Conservation (phyloP, 495 filamentous ascomycete genomes). For the Aspergillus egyptiacus region DNA sequence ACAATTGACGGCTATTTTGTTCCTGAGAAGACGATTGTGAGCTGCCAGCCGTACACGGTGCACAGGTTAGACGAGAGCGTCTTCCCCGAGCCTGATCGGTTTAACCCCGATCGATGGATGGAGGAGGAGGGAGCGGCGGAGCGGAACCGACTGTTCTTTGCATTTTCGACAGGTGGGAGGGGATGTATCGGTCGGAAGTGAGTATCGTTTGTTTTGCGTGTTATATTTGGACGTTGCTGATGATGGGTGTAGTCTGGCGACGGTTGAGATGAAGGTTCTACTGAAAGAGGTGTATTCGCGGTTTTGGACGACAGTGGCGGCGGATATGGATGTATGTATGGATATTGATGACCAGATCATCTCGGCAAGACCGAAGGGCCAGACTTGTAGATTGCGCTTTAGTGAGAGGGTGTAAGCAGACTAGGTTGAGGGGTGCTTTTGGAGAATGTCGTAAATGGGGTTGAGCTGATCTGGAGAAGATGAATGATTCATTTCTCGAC, state of each 20-base stretch:
- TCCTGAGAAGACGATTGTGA: conserved; percentile 57
- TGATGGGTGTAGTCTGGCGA: conserved; percentile 45
- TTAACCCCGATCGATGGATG: conserved; percentile 62
- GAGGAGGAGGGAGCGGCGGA: conserved; percentile 38
- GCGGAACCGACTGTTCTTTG: conserved; percentile 39
- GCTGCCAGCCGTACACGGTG: conserved; percentile 60
- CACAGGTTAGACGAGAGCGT: conserved; percentile 54
- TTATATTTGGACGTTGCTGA: conserved; percentile 17
- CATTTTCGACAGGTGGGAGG: conserved; percentile 38
- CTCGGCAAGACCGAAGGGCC: conserved; percentile 48
- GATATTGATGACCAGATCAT: conserved; percentile 58
- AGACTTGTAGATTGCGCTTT: conserved; percentile 47
- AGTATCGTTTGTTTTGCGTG: conserved; percentile 23
- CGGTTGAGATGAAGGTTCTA: conserved; percentile 61
- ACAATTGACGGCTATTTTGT: conserved; percentile 39
- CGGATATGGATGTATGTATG: conserved; percentile 44
- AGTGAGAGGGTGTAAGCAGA: conserved; percentile 7
- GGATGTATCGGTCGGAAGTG: conserved; percentile 45
- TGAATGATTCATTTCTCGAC: too few relatives aligned
- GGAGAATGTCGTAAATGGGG: too few relatives aligned
- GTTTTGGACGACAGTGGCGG: conserved; percentile 48
- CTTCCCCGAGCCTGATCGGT: conserved; percentile 49
- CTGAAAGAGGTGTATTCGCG: conserved; percentile 52
- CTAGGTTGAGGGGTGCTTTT: too few relatives aligned
- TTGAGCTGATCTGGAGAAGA: too few relatives aligned